A percentile compares a stretch with the other conserved stretches of the same genome.
Conservation (phyloP, 1,284 basidiomycete genomes). For the Heterobasidion occidentale region DNA sequence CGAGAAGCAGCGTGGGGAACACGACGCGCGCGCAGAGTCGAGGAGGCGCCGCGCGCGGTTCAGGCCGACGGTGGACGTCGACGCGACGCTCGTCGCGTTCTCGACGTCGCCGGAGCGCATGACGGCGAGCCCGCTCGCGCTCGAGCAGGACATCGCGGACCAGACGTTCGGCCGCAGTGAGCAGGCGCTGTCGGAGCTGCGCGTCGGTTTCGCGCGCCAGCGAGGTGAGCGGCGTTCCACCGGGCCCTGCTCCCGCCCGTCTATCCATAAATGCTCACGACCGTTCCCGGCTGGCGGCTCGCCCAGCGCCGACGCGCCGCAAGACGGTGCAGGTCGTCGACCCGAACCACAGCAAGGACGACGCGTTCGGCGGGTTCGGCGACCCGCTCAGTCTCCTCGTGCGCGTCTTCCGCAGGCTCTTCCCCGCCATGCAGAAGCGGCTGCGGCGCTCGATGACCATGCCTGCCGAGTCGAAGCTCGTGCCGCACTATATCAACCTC, state of each 20-base stretch:
- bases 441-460: constrained; percentile 66
- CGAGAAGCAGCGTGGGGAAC: too few relatives aligned
- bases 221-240: not conserved
- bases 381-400: constrained; percentile 61
- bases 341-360: not conserved
- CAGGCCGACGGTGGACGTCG: too few relatives aligned
- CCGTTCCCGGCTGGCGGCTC: too few relatives aligned
- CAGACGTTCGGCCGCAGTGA: not conserved
- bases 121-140: not conserved
- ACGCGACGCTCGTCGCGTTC: too few relatives aligned
- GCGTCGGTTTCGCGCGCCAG: not conserved
- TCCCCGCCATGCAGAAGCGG: constrained; percentile 47
- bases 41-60: too few relatives aligned
- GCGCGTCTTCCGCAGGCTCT: constrained; percentile 38
- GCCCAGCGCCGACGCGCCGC: not conserved
- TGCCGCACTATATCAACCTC: constrained; percentile 24
- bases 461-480: constrained; percentile 62
- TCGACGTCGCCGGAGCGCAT: too few relatives aligned
- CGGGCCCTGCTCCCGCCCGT: too few relatives aligned
- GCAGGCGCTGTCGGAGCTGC: too few relatives aligned
- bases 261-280: too few relatives aligned
- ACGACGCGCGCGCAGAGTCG: too few relatives aligned
- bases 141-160: not conserved
- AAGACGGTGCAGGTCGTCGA: not conserved
- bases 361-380: constrained; percentile 82